Percentiles rank a stretch among this genome's conserved stretches.
Conservation (phyloP, 2,329 filamentous ascomycete genomes). For the Alternaria brassicicola region DNA sequence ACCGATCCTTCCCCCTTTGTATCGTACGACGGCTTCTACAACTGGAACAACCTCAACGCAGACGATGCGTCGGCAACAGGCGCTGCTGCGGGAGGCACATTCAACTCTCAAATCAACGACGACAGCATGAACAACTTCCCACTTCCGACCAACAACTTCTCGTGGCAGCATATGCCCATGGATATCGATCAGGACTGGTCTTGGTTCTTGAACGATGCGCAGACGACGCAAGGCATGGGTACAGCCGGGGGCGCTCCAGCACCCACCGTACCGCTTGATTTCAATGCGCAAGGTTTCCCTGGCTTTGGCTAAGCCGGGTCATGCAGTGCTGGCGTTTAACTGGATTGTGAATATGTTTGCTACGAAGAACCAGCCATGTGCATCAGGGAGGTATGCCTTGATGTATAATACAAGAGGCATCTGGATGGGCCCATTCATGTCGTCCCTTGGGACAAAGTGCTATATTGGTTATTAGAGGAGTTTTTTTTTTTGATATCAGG, state of each 20-base stretch:
- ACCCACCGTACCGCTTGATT: constrained; percentile 18
- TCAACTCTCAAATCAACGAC: constrained; percentile 37
- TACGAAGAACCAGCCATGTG: background rate
- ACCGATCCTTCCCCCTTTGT: constrained; percentile 39
- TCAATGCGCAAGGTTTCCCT: constrained; percentile 31
- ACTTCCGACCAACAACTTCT: constrained; percentile 45
- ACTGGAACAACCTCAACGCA: constrained; percentile 34
- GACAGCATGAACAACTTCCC: constrained; percentile 41
- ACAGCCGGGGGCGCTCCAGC: background rate
- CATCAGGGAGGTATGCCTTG: background rate
- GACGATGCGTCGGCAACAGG: constrained; percentile 15
- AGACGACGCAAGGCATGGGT: constrained; percentile 18
- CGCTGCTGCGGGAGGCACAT: background rate
- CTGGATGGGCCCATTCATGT: background rate
- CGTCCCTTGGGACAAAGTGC: background rate
- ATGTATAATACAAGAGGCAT: constrained; percentile 7
- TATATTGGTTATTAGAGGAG: background rate
- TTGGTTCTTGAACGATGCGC: constrained; percentile 47
- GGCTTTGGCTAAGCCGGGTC: constrained; percentile 27
- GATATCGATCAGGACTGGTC: constrained; percentile 52
- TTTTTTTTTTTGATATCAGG: constrained; percentile 8
- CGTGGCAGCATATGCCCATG: constrained; percentile 50
- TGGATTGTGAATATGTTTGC: background rate
- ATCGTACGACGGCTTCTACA: constrained; percentile 51
- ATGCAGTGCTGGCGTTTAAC: background rate